Evolutionary conservation across 2,329 filamentous ascomycete genomes (phyloP).

Genomic region (Coccinonectria pachysandricola): DNA sequence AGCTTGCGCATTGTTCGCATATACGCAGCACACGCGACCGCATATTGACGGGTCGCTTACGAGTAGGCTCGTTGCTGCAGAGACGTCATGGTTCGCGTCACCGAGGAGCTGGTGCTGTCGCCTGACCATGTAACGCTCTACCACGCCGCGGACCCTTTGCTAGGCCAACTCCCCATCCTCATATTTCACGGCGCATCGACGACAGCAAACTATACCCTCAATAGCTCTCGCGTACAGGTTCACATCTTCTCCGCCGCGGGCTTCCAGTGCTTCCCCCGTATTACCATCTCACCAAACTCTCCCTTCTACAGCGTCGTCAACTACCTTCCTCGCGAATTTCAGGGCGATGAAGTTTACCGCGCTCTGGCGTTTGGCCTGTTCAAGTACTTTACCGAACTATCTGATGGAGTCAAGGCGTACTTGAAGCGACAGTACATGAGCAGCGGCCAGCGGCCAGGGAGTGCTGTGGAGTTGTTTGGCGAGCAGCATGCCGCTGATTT

Average conservation of each 20-base stretch:
- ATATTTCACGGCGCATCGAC: constrained; percentile 90
- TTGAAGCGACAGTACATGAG: constrained; percentile 51
- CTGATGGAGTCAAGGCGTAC: constrained; percentile 62
- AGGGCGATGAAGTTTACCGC: constrained; percentile 87
- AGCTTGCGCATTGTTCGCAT: too few species aligned
- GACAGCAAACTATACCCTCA: constrained; percentile 74
- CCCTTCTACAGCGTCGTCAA: constrained; percentile 84
- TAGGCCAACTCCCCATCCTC: constrained; percentile 71
- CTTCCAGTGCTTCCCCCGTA: constrained; percentile 77
- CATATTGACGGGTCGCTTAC: constrained; percentile 10
- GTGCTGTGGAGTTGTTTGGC: constrained; percentile 63
- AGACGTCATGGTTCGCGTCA: constrained; percentile 70
- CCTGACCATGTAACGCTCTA: constrained; percentile 78
- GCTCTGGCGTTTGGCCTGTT: constrained; percentile 84
- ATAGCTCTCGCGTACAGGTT: constrained; percentile 87
- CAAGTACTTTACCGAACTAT: constrained; percentile 89
- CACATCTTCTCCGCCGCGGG: constrained; percentile 87
- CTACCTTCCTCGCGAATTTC: constrained; percentile 82
- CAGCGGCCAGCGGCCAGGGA: constrained; percentile 48
- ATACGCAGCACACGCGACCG: too few species aligned
- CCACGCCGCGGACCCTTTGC: constrained; percentile 74
- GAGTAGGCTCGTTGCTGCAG: constrained; percentile 15
- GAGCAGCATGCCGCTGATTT: constrained; percentile 90
- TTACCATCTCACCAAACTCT: constrained; percentile 88
- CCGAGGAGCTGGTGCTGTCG: constrained; percentile 67